Base-by-base conservation (phyloP, 495 filamentous ascomycete genomes). In the Elasticomyces elasticus region DNA sequence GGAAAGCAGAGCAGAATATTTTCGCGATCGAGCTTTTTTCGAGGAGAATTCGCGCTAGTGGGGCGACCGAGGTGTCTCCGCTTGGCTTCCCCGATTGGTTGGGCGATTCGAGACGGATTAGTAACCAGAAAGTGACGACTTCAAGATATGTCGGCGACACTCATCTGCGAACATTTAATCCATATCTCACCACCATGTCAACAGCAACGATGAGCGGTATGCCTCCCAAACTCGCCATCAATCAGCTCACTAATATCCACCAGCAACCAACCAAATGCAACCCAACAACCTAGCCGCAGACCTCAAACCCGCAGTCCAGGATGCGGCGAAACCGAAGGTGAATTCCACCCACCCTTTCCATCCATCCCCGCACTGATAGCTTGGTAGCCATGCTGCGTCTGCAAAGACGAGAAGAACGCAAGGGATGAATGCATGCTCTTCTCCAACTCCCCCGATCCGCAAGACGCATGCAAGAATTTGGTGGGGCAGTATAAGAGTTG, bases 351-450 rank as follows among this genome's bases (percentile, higher is more conserved):
- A 15, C 25, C 42, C 10, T 28, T 7, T 24, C 23, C 30, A 48
- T 13, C 43, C 61, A 25, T 15, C 5, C 35, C 4, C 28, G 22
- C 17, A 51, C 33, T 1, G 35, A 33, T 33, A 52, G 23, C 13
- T 10, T 28, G 26, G 19, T 66, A 95, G 89, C 89, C 89, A 30
- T 95, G 89, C 79, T 95, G 91, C 69, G 92, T 98, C 20, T 98
- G 92, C 80, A 95, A 91, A 64, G 78, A 87, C 42, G 92, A 98
- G 70, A 98, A 98, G 69, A 76, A 86, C 54, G 71, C 75, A 55
- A 87, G 92, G 55, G 92, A 98, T 70, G 92, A 98, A 72, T 98
- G 92, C 76, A 96, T 98, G 91, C 85, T 98, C 17, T 95, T 97
- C 72, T 89, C 85, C 52, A 87, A 79, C 57, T 74, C 80, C 57